Conservation (phyloP, 2,329 filamentous ascomycete species). For the Tricladium varicosporioides region DNA sequence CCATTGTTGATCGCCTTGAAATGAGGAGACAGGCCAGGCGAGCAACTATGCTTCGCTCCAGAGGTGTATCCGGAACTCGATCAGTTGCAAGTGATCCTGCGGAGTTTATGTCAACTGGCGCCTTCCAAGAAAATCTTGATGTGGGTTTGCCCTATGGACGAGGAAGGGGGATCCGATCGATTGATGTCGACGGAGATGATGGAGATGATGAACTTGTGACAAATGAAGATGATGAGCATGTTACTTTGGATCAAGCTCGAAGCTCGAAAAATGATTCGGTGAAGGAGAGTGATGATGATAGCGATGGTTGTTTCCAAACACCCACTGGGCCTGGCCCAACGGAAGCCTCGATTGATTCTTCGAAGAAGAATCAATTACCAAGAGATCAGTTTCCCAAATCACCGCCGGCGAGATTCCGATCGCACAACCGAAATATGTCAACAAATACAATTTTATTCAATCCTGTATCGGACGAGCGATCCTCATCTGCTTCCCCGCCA, state of each 20-base stretch:
- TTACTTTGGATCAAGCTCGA: constrained; percentile 43
- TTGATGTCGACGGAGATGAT: constrained; percentile 55
- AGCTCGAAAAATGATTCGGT: constrained; percentile 21
- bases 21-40: constrained; percentile 33
- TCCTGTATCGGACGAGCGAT: constrained; percentile 49
- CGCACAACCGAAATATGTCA: constrained; percentile 72
- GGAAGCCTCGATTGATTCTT: constrained; percentile 17
- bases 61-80: constrained; percentile 46
- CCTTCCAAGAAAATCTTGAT: too few species aligned
- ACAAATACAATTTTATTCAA: constrained; percentile 84
- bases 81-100: constrained; percentile 64
- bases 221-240: constrained; percentile 68
- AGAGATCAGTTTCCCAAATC: constrained; percentile 12
- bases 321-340: constrained; percentile 38
- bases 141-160: constrained; percentile 3
- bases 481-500: constrained; percentile 40
- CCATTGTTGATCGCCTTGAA: constrained; percentile 57
- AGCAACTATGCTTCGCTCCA: constrained; percentile 22
- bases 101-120: constrained; percentile 51
- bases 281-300: constrained; percentile 38
- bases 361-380: constrained; percentile 1
- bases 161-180: constrained; percentile 5
- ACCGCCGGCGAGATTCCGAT: constrained; percentile 18
- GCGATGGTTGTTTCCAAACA: constrained; percentile 56
- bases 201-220: constrained; percentile 88